These are phyloP conservation scores for Wickerhamiella occidentalis DNA, from an alignment of 805 yeast genomes.

Conservation along the genomic window DNA sequence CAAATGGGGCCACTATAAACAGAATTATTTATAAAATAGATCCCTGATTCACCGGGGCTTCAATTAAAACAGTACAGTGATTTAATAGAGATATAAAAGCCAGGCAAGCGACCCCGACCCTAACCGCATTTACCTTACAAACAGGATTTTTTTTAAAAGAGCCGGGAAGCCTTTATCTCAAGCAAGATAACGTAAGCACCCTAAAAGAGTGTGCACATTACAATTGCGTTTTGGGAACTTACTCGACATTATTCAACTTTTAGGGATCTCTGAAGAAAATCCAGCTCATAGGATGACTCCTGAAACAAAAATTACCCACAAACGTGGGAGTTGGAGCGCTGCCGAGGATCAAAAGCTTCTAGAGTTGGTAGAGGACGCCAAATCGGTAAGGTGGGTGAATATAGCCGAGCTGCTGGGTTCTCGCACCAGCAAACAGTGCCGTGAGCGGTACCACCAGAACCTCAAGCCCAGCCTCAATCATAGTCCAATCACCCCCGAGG, in stretches of 20 bases:
- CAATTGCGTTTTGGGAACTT: not conserved
- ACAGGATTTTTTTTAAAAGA: no score
- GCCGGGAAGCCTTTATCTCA: not conserved
- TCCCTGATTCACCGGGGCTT: no score
- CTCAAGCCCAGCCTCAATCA: conserved; percentile 73
- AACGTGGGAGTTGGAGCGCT: conserved; percentile 82
- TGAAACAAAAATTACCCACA: conserved; percentile 9
- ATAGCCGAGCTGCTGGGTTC: conserved; percentile 62
- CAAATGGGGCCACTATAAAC: no score
- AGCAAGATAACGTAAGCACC: conserved; percentile 1
- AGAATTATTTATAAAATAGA: no score
- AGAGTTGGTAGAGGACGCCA: conserved; percentile 55
- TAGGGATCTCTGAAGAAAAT: not conserved
- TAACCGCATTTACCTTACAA: not conserved
- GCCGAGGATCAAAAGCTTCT: conserved; percentile 66
- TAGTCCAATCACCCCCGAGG: conserved; percentile 72
- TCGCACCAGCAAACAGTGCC: conserved; percentile 81
- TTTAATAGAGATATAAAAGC: no score
- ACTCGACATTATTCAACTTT: not conserved
- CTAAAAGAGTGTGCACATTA: not conserved
- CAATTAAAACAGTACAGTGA: no score
- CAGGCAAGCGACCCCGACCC: not conserved
- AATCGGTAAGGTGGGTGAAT: conserved; percentile 82
- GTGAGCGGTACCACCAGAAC: conserved; percentile 86
- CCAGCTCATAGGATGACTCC: not conserved